Conservation (phyloP, 345 rosid species). For the Bruguiera parviflora region DNA sequence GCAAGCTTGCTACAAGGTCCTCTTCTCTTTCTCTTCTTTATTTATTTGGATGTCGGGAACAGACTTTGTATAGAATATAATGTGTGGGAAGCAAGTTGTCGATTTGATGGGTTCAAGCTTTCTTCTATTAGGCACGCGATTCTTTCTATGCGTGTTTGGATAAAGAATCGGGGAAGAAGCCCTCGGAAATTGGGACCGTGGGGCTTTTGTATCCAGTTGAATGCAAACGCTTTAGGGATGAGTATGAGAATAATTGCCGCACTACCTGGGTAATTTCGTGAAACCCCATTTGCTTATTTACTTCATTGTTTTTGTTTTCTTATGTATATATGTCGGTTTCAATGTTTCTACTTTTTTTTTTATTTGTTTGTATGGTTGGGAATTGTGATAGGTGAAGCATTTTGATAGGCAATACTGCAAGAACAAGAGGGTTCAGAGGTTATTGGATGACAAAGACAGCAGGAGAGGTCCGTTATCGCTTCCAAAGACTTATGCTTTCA, state of each 20-base stretch:
- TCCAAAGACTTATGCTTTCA: slow-evolving; percentile 75
- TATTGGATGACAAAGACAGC: slow-evolving; percentile 58
- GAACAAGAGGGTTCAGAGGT: slow-evolving; percentile 65
- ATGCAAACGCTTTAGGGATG: slow-evolving; percentile 53
- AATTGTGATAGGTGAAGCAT: slow-evolving; percentile 67
- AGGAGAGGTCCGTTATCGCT: slow-evolving; percentile 75
- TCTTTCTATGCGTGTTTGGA: slow-evolving; percentile 73
- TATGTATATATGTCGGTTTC: not conserved
- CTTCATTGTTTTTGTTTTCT: not conserved
- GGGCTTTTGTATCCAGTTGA: slow-evolving; percentile 72
- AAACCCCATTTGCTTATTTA: not conserved
- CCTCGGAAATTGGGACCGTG: slow-evolving; percentile 67
- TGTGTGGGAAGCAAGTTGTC: not conserved
- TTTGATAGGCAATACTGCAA: slow-evolving; percentile 69
- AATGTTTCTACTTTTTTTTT: not conserved
- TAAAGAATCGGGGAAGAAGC: slow-evolving; percentile 64
- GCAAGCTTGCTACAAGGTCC: slow-evolving; percentile 75
- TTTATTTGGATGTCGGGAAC: not conserved
- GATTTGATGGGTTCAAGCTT: slow-evolving; percentile 1
- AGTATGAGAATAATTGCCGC: slow-evolving; percentile 46
- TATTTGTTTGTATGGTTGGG: not conserved
- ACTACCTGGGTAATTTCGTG: slow-evolving; percentile 59
- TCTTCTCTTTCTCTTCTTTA: not conserved
- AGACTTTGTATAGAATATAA: not conserved
- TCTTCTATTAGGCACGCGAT: slow-evolving; percentile 57